Percentiles rank a stretch among this genome's conserved stretches.
phyloP scores from a whole-genome alignment of 768 basidiomycete genomes.

The Tubosaeta sp. region DNA sequence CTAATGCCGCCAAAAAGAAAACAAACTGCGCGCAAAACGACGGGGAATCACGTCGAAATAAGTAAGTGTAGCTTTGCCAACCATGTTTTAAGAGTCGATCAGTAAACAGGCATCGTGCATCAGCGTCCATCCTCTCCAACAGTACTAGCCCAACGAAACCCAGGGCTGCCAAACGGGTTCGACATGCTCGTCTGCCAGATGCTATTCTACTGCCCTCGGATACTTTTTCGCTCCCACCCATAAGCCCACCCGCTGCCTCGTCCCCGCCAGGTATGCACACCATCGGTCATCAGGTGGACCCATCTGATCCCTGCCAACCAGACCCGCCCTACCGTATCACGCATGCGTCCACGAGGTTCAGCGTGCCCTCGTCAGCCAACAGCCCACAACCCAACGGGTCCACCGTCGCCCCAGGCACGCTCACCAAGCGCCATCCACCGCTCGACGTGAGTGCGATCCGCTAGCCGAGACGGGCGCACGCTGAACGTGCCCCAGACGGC shows the following conservation, averaged over 20 bases:
- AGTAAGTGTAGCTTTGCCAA: slow-evolving; percentile 4
- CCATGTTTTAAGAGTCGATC: neutral
- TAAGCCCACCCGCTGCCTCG: too few species aligned
- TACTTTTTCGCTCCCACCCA: too few species aligned
- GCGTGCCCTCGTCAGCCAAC: neutral
- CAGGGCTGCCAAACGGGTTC: neutral
- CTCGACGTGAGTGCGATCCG: slow-evolving; percentile 15
- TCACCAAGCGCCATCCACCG: neutral
- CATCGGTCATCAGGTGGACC: neutral
- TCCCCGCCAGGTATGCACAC: slow-evolving; percentile 9
- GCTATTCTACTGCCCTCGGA: neutral
- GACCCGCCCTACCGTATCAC: neutral
- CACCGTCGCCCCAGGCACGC: neutral
- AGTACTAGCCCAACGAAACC: neutral
- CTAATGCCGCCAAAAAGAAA: neutral
- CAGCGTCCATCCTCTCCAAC: neutral
- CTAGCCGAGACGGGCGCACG: too few species aligned
- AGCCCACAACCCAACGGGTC: neutral
- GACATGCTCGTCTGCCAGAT: neutral
- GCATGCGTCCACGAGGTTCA: too few species aligned
- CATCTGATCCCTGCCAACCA: neutral
- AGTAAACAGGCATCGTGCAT: too few species aligned
- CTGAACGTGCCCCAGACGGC: too few species aligned
- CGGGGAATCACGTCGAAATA: slow-evolving; percentile 5
- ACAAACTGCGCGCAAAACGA: slow-evolving; percentile 21